Base-by-base conservation (phyloP, 441 rosid genomes). In the Populus hybrid region DNA sequence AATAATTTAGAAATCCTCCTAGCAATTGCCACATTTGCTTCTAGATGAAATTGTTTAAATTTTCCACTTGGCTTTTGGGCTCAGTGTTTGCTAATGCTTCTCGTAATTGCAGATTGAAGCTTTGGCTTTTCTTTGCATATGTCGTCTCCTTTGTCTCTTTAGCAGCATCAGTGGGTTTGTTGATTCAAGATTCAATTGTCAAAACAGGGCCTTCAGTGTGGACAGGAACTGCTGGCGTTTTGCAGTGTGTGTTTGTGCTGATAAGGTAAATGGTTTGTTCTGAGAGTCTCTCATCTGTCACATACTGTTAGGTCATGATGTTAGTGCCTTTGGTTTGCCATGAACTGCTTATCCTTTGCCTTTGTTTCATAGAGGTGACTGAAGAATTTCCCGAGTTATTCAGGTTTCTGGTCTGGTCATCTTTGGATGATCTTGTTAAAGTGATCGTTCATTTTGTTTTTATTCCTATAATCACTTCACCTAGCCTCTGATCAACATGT, bases 71-170 rank as follows among this genome's bases (percentile, higher is more conserved):
- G 69, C 71, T 80, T 68, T 57, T 46, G 36, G 26, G 32, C 35
- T 20, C 71, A 82, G 72, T 34, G 34, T 18, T 32, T 74, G 71
- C 82, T 84, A 57, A 83, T 66, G 59, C 73, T 75, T 78, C 30
- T 69, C 75, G 70, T 77, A 71, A 70, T 74, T 61, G 72, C 94
- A 95, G 97, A 80, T 89, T 95, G 92, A 95, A 94, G 89, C 94
- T 95, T 38, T 94, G 98, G 98, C 97, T 95, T 75, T 96, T 96
- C 92, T 78, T 96, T 57, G 98, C 97, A 4, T 96, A 96, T 81
- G 98, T 96, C 26, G 92, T 96, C 69, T 90, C 99, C 74, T 93
- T 96, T 67, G 98, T 94, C 80, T 96, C 99, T 66, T 80, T 96
- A 67, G 98, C 99, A 46, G 99, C 96, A 75, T 92, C 98, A 20